Percentiles rank a stretch among this genome's conserved stretches.
These are phyloP conservation scores for Buxus sempervirens DNA, from an alignment of 164 flowering plant genomes.

Conservation along the genomic window DNA sequence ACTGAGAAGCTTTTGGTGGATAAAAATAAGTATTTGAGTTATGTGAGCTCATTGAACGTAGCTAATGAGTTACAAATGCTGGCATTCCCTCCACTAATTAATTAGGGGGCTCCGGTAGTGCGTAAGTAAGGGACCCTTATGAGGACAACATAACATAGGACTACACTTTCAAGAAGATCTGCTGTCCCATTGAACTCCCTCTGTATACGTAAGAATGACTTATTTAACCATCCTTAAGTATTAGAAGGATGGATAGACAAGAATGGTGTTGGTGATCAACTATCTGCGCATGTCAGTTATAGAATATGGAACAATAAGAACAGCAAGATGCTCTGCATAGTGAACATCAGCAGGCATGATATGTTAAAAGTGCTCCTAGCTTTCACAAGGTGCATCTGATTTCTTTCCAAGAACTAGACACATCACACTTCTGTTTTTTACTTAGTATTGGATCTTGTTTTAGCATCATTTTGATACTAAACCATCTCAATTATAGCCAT, in stretches of 20 bases:
- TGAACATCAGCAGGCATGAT: not conserved
- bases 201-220: too few species aligned
- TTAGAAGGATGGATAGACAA: too few species aligned
- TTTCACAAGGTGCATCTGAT: not conserved
- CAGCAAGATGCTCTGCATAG: not conserved
- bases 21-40: too few species aligned
- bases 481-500: not conserved
- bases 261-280: too few species aligned
- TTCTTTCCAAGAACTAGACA: not conserved
- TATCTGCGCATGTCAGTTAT: too few species aligned
- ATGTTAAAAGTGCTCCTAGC: not conserved
- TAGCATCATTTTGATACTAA: not conserved
- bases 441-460: not conserved
- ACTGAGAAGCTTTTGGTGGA: too few species aligned
- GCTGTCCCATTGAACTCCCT: too few species aligned
- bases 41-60: too few species aligned
- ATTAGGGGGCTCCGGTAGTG: not conserved
- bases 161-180: too few species aligned
- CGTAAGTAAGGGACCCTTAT: not conserved
- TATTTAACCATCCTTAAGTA: too few species aligned
- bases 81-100: not conserved
- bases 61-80: not conserved
- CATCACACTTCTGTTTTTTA: not conserved
- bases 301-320: not conserved
- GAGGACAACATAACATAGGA: not conserved